Base-by-base conservation (phyloP, 768 basidiomycete genomes). In the Pulveroboletus sp. region DNA sequence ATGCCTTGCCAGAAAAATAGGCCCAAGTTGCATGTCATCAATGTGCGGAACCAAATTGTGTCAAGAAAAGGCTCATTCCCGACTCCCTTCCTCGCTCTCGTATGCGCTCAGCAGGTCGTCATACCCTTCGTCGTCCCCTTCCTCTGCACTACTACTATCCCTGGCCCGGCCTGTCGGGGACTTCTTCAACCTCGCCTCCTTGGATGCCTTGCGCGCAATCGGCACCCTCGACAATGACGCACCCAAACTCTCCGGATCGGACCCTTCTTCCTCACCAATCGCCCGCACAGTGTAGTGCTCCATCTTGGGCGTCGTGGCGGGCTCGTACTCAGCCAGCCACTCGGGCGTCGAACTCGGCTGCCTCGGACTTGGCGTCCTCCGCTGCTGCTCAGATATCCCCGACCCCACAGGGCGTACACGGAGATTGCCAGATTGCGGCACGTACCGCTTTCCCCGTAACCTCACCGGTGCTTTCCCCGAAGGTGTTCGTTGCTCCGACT, bases 61-160 rank as follows among this genome's bases (percentile, higher is more conserved):
- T 9, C 2, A 16, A n/a, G 12, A 19, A 13, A 38, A 32, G n/a
- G 25, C 42, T 59, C 59, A 68, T 42, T 63, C 58, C n/a, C 40
- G 61, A 31, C 63, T 61, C 25, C 72, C 73, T 44, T 82, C 84
- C 60, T 88, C 87, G 59, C 87, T 88, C 69, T 90, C 87, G 58
- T 90, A 90, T 17, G 87, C 87, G 62, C 84, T 88, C 50, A 90
- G 66, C 46, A 90, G 61, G 12, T 89, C 88, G 56, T 84, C 86
- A 46, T 88, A 89, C 4, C 85, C 80, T 45, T 77, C 75, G 55
- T 90, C 88, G 50, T 89, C 87, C 5, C 88, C 87, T 50, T 89
- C 86, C 45, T 85, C 84, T 0, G 84, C 87, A 19, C 75, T 79
- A 19, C 75, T 79, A 60, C 84, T 88, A 31, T 84, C 81, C 33